Conservation (phyloP, 2,329 filamentous ascomycete genomes). For the Alternaria sp. region DNA sequence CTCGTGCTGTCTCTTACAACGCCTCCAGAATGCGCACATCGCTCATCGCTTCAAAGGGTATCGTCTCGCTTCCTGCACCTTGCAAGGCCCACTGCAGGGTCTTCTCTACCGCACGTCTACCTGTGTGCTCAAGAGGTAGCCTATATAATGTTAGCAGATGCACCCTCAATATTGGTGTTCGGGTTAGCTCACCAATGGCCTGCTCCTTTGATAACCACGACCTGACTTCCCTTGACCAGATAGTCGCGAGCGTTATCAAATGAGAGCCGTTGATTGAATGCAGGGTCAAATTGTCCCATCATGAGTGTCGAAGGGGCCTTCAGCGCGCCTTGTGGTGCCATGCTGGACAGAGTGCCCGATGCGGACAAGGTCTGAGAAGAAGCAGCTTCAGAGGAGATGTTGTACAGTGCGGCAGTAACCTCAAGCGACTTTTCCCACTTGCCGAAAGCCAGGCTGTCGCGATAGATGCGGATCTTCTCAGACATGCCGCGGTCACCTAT, state of each 20-base stretch:
- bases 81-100: conserved; percentile 42
- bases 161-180: background rate
- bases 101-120: conserved; percentile 51
- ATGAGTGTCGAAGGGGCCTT: conserved; percentile 61
- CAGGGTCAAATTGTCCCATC: conserved; percentile 60
- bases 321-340: conserved; percentile 54
- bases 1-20: conserved; percentile 1
- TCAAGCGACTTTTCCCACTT: conserved; percentile 61
- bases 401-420: conserved; percentile 56
- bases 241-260: conserved; percentile 62
- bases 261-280: conserved; percentile 57
- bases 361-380: conserved; percentile 14
- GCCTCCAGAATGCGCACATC: conserved; percentile 27
- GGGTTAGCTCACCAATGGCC: conserved; percentile 56
- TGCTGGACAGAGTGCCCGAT: conserved; percentile 50
- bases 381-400: conserved; percentile 40
- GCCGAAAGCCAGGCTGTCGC: conserved; percentile 54
- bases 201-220: conserved; percentile 56
- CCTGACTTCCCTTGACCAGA: conserved; percentile 57
- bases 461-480: conserved; percentile 61
- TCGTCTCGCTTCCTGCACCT: conserved; percentile 16
- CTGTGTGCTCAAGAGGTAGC: conserved; percentile 55
- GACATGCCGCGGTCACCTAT: conserved; percentile 54
- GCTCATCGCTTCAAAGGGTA: conserved; percentile 27
- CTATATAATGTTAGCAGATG: background rate